Conservation (phyloP, 169 alveolate genomes). For the Plasmodium adleri region DNA sequence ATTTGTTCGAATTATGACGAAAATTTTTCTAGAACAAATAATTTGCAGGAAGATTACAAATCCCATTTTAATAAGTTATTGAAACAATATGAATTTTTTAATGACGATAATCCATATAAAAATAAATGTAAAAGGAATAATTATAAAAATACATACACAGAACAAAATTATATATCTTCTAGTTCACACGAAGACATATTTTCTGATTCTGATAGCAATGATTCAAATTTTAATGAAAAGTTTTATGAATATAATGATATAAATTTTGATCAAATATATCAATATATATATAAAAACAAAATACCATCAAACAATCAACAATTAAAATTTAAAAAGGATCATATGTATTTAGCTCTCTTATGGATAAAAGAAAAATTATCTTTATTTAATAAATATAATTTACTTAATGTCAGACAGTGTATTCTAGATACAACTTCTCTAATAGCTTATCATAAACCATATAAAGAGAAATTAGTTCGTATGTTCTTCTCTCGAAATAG, state of each 20-base stretch:
- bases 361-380: conserved; percentile 75
- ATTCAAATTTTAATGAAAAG: conserved; percentile 69
- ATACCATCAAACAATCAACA: background rate
- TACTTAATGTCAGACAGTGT: conserved; percentile 47
- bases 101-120: conserved; percentile 67
- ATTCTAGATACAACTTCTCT: conserved; percentile 64
- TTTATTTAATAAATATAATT: conserved; percentile 32
- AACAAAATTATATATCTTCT: conserved; percentile 3
- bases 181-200: conserved; percentile 30
- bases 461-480: conserved; percentile 73
- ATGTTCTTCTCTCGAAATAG: conserved; percentile 72
- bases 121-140: conserved; percentile 24
- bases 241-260: conserved; percentile 70
- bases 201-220: conserved; percentile 67
- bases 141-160: conserved; percentile 11
- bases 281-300: conserved; percentile 60
- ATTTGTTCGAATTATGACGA: conserved; percentile 59
- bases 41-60: conserved; percentile 69
- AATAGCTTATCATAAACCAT: conserved; percentile 75
- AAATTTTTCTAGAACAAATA: conserved; percentile 47
- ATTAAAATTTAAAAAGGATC: conserved; percentile 63
- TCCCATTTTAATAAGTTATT: conserved; percentile 44
- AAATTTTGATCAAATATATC: conserved; percentile 67
- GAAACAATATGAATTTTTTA: conserved; percentile 61
- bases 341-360: conserved; percentile 69